A percentile compares a stretch with the other conserved stretches of the same genome.
Evolutionary conservation across 2,329 filamentous ascomycete genomes (phyloP).

Genomic region (Orbilia quercus): DNA sequence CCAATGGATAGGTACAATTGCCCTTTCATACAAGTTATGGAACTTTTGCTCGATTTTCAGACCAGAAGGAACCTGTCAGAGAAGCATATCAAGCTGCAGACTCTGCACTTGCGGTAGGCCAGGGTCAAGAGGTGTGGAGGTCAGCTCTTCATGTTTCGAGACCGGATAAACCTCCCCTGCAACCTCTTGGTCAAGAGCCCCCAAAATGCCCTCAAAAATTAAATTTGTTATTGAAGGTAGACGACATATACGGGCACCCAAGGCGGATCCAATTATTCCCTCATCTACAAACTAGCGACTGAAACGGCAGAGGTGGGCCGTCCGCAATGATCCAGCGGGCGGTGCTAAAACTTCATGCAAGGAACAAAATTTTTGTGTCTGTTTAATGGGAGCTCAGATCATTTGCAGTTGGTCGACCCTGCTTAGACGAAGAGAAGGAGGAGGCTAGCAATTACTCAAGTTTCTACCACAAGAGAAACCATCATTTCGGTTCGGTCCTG

Average conservation of each 20-base stretch:
- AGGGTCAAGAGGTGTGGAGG: conserved; percentile 53
- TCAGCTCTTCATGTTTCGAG: conserved; percentile 56
- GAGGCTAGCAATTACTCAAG: conserved; percentile 13
- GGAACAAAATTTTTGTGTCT: conserved; percentile 47
- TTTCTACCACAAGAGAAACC: conserved; percentile 25
- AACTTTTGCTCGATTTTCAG: conserved; percentile 17
- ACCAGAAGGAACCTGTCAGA: conserved; percentile 44
- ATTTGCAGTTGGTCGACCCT: conserved; percentile 27
- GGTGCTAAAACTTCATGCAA: conserved; percentile 53
- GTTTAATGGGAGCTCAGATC: conserved; percentile 52
- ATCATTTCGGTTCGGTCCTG: conserved; percentile 47
- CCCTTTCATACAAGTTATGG: conserved; percentile 24
- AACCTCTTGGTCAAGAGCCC: conserved; percentile 32
- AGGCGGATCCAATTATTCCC: conserved; percentile 55
- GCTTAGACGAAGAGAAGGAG: conserved; percentile 55
- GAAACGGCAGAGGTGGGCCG: conserved; percentile 56
- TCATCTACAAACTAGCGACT: conserved; percentile 43
- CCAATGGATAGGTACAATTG: conserved; percentile 21
- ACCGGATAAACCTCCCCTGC: conserved; percentile 57
- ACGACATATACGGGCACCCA: conserved; percentile 46
- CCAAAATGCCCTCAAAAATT: conserved; percentile 54
- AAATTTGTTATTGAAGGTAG: conserved; percentile 43
- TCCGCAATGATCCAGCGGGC: conserved; percentile 39
- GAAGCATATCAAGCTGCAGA: conserved; percentile 43
- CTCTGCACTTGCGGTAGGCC: conserved; percentile 45